These are phyloP conservation scores for Heliocybe sulcata DNA, from an alignment of 1,284 basidiomycete species.

Conservation along the genomic window DNA sequence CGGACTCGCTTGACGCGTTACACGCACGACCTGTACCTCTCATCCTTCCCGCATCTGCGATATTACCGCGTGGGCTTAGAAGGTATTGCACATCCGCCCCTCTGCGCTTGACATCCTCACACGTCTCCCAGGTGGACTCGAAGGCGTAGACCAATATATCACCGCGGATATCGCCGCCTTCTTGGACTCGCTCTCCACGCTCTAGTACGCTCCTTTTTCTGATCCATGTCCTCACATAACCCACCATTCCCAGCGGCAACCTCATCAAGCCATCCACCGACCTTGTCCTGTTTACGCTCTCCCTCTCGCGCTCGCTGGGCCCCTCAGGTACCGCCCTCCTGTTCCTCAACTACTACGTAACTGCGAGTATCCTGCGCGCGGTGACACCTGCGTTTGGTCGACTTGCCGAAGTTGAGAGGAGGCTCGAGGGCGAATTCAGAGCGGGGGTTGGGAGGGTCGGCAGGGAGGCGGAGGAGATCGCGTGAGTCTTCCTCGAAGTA, in stretches of 20 bases:
- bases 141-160: slow-evolving; percentile 86
- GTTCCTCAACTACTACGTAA: slow-evolving; percentile 82
- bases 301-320: slow-evolving; percentile 84
- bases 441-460: slow-evolving; percentile 85
- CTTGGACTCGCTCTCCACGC: slow-evolving; percentile 80
- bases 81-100: slow-evolving; percentile 6
- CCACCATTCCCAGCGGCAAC: slow-evolving; percentile 27
- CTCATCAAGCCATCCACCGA: slow-evolving; percentile 90
- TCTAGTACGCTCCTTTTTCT: slow-evolving; percentile 61
- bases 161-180: slow-evolving; percentile 92
- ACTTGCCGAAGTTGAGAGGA: slow-evolving; percentile 85
- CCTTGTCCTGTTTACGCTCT: slow-evolving; percentile 89
- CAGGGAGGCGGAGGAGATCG: slow-evolving; percentile 91
- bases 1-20: slow-evolving; percentile 88
- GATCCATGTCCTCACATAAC: background rate
- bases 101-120: background rate
- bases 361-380: slow-evolving; percentile 74
- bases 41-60: slow-evolving; percentile 56
- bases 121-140: slow-evolving; percentile 35
- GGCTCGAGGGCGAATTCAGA: slow-evolving; percentile 86
- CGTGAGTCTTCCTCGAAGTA: slow-evolving; percentile 39
- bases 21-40: slow-evolving; percentile 89
- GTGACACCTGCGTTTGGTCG: slow-evolving; percentile 94
- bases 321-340: slow-evolving; percentile 73
- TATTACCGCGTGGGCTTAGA: slow-evolving; percentile 60